Evolutionary conservation across 306 rosid species (phyloP).

Genomic region (Vigna mungo): DNA sequence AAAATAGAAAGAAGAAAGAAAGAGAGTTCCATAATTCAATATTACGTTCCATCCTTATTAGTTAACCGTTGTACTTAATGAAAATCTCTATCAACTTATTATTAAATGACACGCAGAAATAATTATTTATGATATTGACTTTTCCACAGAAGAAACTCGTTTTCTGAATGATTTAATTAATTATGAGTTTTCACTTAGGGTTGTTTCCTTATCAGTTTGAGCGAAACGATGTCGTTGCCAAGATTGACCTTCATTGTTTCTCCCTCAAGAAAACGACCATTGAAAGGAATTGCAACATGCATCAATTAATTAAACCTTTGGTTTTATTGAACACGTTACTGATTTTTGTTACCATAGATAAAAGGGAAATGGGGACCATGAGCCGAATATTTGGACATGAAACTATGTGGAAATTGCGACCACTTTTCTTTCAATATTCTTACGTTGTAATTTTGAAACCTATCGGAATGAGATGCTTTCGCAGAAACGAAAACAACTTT

Average conservation of each 20-base stretch:
- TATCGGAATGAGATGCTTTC: conserved; percentile 35
- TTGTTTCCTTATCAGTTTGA: conserved; percentile 24
- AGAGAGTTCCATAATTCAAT: background rate
- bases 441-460: background rate
- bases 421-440: background rate
- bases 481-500: conserved; percentile 30
- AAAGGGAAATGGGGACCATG: background rate
- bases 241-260: background rate
- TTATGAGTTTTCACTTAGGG: background rate
- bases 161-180: conserved; percentile 24
- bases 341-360: background rate
- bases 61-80: background rate
- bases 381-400: conserved; percentile 17
- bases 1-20: background rate
- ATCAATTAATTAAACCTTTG: background rate
- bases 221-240: conserved; percentile 14
- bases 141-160: conserved; percentile 32
- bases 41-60: background rate
- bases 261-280: background rate
- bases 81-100: background rate
- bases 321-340: background rate
- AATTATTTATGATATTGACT: conserved; percentile 22
- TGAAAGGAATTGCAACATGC: background rate
- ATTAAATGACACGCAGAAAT: background rate
- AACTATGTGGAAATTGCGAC: conserved; percentile 36